phyloP scores from a whole-genome alignment of 768 basidiomycete species.

The Mycena metata region DNA sequence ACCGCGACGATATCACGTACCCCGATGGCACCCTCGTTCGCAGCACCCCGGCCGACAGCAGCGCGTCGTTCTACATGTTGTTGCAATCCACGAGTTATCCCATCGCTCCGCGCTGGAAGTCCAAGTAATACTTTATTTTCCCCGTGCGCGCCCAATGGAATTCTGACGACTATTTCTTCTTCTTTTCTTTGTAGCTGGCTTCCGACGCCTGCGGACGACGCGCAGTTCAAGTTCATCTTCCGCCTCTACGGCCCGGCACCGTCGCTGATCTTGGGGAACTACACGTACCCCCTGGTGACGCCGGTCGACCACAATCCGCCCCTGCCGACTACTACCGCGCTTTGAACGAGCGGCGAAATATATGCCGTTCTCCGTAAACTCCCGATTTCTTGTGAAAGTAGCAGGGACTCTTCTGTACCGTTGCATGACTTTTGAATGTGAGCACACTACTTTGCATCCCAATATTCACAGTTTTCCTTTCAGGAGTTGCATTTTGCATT shows the following conservation, averaged over 20 bases:
- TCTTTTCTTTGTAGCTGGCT: slow-evolving; percentile 24
- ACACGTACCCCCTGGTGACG: slow-evolving; percentile 17
- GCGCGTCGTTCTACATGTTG: slow-evolving; percentile 20
- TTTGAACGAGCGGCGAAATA: too few species aligned
- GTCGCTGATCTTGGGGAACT: slow-evolving; percentile 14
- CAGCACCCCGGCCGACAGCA: slow-evolving; percentile 1
- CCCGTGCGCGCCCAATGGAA: too few species aligned
- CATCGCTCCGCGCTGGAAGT: slow-evolving; percentile 14
- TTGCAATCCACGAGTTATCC: slow-evolving; percentile 12
- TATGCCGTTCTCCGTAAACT: too few species aligned
- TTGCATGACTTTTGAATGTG: too few species aligned
- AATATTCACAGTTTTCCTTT: too few species aligned
- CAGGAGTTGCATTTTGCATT: too few species aligned
- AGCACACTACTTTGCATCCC: too few species aligned
- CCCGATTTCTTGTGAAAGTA: too few species aligned
- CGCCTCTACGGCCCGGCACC: slow-evolving; percentile 21
- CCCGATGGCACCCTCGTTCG: slow-evolving; percentile 18
- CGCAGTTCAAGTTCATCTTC: slow-evolving; percentile 11
- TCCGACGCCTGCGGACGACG: slow-evolving; percentile 22
- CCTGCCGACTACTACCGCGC: not conserved
- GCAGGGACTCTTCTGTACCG: too few species aligned
- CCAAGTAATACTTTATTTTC: slow-evolving; percentile 21
- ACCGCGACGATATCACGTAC: slow-evolving; percentile 27
- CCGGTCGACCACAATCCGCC: slow-evolving; percentile 24
- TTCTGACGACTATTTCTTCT: not conserved